Evolutionary conservation across 129 eudicot species (phyloP).

Genomic region (Heracleum sosnowskyi): DNA sequence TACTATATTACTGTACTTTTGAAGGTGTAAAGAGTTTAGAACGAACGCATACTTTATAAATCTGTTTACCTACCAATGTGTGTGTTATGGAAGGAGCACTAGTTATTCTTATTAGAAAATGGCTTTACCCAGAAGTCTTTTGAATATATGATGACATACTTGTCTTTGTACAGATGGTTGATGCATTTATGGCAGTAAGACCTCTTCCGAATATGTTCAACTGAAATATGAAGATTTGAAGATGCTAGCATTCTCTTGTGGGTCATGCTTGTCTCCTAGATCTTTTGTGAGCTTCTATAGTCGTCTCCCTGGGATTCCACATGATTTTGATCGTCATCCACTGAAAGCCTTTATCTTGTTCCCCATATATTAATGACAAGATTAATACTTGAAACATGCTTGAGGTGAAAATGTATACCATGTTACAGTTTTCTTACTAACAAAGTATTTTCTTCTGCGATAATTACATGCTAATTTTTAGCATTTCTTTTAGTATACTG

Average conservation of each 20-base stretch:
- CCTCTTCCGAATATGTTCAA: conserved; percentile 81
- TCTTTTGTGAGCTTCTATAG: not conserved
- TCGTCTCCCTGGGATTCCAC: not conserved
- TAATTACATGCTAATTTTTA: not conserved
- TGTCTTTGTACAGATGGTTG: conserved; percentile 69
- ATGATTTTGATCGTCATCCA: not conserved
- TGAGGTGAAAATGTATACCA: not conserved
- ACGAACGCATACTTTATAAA: not conserved
- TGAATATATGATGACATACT: not conserved
- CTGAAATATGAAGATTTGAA: conserved; percentile 14
- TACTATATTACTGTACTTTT: not conserved
- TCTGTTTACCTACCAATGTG: not conserved
- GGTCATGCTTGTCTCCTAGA: not conserved
- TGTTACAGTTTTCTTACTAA: not conserved
- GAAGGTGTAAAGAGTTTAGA: not conserved
- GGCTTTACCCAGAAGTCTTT: not conserved
- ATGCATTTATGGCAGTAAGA: conserved; percentile 91
- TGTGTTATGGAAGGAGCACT: too few species aligned
- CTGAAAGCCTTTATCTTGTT: not conserved
- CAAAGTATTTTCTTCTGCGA: not conserved
- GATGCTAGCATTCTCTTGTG: not conserved
- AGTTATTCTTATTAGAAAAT: too few species aligned
- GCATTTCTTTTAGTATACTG: not conserved
- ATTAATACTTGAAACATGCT: not conserved
- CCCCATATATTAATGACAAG: not conserved